Evolutionary conservation across 2,329 filamentous ascomycete genomes (phyloP), one percentile per base, ranked within the genome.

Genomic region (Fusarium floridanum): DNA sequence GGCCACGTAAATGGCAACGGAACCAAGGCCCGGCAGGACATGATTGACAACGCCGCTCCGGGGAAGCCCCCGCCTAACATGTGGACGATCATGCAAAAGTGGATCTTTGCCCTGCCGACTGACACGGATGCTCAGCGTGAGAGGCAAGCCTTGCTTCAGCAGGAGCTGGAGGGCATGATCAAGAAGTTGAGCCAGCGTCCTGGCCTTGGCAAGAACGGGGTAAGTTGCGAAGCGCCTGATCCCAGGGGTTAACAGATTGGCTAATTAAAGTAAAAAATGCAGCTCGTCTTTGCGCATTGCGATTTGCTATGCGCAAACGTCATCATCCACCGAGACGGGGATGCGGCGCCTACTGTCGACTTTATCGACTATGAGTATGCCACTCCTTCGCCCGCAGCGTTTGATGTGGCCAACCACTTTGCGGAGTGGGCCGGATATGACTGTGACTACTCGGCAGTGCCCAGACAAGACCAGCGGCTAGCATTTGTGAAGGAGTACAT

Each of bases 341-440:
- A 82, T 16, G 80, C 84, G 34, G 82, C 76, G 62, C 76, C 82
- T 37, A 81, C 86, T 27, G 86, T 89, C 59, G 87, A 90, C 80
- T 98, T 99, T 84, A 99, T 99, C 82, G 97, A 99, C 85, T 99
- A 98, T 86, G 97, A 99, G 83, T 99, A 99, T 83, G 95, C 95
- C 16, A 97, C 95, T 6, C 95, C 97, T 3, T 96, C 95, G 1
- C 96, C 96, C 2, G 95, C 95, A 5, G 95, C 96, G 2, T 99
- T 99, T 84, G 97, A 99, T 82, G 92, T 99, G 77, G 93, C 96
- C 61, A 99, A 99, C 85, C 97, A 99, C 86, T 98, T 99, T 81
- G 95, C 97, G 57, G 97, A 99, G 85, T 99, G 97, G 96, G 95
- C 93, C 70, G 97, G 97, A 67, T 98, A 98, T 80, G 95, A 97